phyloP scores from a whole-genome alignment of 1,139 yeast species.

The Torulaspora globosa region DNA sequence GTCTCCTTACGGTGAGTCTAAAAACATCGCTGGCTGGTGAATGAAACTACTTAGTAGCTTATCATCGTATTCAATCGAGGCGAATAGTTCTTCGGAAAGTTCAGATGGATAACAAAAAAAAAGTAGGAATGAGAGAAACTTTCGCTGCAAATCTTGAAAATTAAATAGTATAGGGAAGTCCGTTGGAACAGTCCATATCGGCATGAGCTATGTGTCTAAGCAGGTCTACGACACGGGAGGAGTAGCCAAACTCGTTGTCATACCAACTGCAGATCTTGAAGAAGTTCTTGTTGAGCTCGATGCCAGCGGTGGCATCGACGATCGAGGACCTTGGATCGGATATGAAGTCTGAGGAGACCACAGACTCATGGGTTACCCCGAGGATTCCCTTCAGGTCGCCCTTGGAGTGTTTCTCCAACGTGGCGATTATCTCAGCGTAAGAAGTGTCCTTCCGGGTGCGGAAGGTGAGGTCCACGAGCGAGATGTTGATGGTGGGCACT shows the following conservation, averaged over 20 bases:
- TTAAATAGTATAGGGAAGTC: neutral
- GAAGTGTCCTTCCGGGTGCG: conserved; percentile 65
- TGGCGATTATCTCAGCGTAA: conserved; percentile 70
- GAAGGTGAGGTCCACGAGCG: conserved; percentile 69
- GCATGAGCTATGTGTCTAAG: conserved; percentile 62
- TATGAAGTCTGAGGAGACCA: conserved; percentile 78
- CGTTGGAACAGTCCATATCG: neutral
- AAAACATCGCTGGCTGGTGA: neutral
- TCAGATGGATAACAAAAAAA: neutral
- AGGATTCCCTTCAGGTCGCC: conserved; percentile 68
- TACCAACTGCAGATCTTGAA: conserved; percentile 84
- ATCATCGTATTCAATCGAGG: neutral
- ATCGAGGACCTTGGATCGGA: conserved; percentile 71
- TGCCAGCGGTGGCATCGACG: conserved; percentile 82
- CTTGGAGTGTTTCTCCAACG: conserved; percentile 64
- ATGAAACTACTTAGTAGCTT: neutral
- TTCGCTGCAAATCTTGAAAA: neutral
- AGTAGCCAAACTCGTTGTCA: conserved; percentile 86
- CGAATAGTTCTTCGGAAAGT: neutral
- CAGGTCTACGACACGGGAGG: conserved; percentile 84
- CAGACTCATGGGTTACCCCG: conserved; percentile 82
- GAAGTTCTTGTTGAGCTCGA: conserved; percentile 75
- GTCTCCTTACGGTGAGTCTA: neutral
- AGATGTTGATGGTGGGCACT: conserved; percentile 84
- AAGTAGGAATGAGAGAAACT: neutral